A percentile compares a stretch with the other conserved stretches of the same genome.
Evolutionary conservation across 345 rosid species (phyloP).

Genomic region (Aethionema arabicum): DNA sequence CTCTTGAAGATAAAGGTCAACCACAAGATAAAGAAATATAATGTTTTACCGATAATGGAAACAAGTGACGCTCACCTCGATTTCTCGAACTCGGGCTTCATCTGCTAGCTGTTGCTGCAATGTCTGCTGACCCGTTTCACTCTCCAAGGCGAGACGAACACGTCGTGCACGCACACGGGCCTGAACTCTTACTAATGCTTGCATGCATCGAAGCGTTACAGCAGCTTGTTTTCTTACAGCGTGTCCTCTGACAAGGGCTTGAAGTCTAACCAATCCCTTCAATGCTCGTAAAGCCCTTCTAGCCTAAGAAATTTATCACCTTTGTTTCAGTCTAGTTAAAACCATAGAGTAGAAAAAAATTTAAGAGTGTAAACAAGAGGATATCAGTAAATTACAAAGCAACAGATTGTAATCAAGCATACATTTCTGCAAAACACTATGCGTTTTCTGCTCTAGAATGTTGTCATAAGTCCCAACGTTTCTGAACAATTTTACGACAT

Average conservation of each 20-base stretch:
- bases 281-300: slow-evolving; percentile 97
- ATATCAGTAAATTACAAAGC: not conserved
- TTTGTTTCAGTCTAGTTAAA: slow-evolving; percentile 24
- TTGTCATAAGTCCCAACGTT: too few species aligned
- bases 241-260: slow-evolving; percentile 97
- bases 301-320: slow-evolving; percentile 52
- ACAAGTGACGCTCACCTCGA: slow-evolving; percentile 55
- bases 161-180: slow-evolving; percentile 98
- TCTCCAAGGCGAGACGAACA: slow-evolving; percentile 89
- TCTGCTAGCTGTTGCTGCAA: slow-evolving; percentile 78
- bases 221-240: slow-evolving; percentile 99
- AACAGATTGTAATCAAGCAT: not conserved
- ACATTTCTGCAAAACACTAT: not conserved
- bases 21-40: not conserved
- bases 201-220: slow-evolving; percentile 98
- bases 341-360: slow-evolving; percentile 11
- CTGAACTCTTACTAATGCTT: slow-evolving; percentile 99
- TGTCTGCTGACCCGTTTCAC: slow-evolving; percentile 72
- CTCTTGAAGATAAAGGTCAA: not conserved
- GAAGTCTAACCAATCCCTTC: slow-evolving; percentile 96
- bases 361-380: too few species aligned
- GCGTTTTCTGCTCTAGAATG: not conserved
- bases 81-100: slow-evolving; percentile 82
- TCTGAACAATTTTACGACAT: too few species aligned
- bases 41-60: not conserved